These are phyloP conservation scores for Tephrocybe sp. DNA, from an alignment of 768 basidiomycete genomes.

Conservation along the genomic window DNA sequence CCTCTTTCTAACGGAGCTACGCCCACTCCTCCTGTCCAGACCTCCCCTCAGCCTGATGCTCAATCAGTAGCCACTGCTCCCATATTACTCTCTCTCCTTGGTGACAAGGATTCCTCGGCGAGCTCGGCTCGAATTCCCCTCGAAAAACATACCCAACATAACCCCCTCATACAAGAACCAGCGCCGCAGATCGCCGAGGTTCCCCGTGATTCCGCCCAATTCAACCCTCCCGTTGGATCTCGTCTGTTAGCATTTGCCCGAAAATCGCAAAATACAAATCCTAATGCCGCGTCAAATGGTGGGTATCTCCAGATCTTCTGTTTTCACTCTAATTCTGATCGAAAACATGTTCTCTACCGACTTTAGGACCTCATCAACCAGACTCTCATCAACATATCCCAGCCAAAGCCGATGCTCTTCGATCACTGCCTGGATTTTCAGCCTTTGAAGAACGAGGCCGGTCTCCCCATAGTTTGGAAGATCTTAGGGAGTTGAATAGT, in stretches of 20 bases:
- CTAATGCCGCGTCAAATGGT: constrained; percentile 26
- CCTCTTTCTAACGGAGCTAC: not conserved
- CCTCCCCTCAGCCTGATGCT: constrained; percentile 11
- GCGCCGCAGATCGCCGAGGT: constrained; percentile 5
- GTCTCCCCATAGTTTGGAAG: constrained; percentile 23
- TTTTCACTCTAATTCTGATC: not conserved
- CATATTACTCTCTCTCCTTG: constrained; percentile 11
- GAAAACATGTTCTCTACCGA: constrained; percentile 5
- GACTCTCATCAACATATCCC: constrained; percentile 21
- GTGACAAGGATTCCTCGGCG: constrained; percentile 5
- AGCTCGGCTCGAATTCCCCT: constrained; percentile 1
- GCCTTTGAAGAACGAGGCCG: constrained; percentile 56
- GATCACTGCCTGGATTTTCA: constrained; percentile 42
- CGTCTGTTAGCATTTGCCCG: constrained; percentile 50
- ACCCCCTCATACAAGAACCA: not conserved
- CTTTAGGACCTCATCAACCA: constrained; percentile 11
- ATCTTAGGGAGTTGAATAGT: constrained; percentile 16
- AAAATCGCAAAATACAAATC: constrained; percentile 23
- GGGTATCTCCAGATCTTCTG: constrained; percentile 4
- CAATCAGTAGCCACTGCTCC: not conserved
- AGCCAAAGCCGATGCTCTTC: constrained; percentile 28
- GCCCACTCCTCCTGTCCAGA: constrained; percentile 2
- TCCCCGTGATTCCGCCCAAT: constrained; percentile 23
- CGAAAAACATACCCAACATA: not conserved
- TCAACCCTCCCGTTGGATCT: constrained; percentile 52